Base-by-base conservation (phyloP, 228 moss, liverwort and hornwort species). In the Sphagnum magellanicum region DNA sequence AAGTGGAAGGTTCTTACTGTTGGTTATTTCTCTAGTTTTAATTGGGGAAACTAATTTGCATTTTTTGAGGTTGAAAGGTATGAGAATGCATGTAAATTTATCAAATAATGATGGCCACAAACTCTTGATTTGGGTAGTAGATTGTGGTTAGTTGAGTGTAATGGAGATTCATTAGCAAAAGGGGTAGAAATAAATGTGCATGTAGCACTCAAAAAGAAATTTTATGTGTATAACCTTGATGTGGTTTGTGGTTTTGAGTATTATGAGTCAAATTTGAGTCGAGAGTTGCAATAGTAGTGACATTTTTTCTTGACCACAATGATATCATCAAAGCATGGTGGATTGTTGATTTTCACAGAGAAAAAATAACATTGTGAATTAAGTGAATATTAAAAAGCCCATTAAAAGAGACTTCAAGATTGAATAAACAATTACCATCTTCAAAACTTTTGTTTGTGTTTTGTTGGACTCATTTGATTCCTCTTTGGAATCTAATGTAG, bases 41-140 rank as follows among this genome's bases (percentile, higher is more conserved):
- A 2, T 32, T 32, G 32, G 32, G 32, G 32, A 32, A 32, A 32
- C 3, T 32, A 32, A 32, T 32, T 3, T 32, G 32, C 32, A 32
- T 3, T 3, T 32, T 32, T 32, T 32, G 2, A 32, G 3, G 32
- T 32, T 32, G 32, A 32, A 32, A 32, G 3, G 32, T 32, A 55
- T 55, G 3, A 8, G 2, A 55, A 8, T 55, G 55, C 55, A 8
- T 4, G 55, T 32, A 55, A 12, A 50, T 10, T 65, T 61, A 80
- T 73, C 92, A 98, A 94, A 98, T 81, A 94, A 89, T 73, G 87
- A 94, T 77, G 98, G 94, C 67, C 98, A 90, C 58, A 92, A 90
- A 73, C 90, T 94, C 61, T 79, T 98, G 71, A 92, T 94, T 79
- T 94, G 98, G 98, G 93, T 94, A 70, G 94, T 83, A 80, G 92